Percentiles rank a stretch among this genome's conserved stretches.
phyloP scores from a whole-genome alignment of 805 yeast species.

The Barnettozyma sp. region DNA sequence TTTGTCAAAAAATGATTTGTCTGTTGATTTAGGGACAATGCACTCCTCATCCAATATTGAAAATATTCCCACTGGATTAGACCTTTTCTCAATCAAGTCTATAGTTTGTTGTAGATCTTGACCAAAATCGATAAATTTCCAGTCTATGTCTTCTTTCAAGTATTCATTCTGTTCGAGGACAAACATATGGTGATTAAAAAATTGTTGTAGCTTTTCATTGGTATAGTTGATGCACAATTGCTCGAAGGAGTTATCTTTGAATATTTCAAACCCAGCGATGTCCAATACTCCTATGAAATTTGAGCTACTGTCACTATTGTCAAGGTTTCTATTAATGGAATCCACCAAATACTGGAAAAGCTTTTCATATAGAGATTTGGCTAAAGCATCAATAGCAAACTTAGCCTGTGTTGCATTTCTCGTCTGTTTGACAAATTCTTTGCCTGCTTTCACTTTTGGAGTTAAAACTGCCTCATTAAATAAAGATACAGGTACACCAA shows the following conservation, averaged over 20 bases:
- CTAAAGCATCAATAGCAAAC: conserved; percentile 75
- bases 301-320: conserved; percentile 34
- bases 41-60: conserved; percentile 92
- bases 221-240: conserved; percentile 97
- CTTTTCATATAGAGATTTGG: conserved; percentile 82
- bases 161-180: conserved; percentile 96
- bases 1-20: conserved; percentile 74
- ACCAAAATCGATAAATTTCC: conserved; percentile 96
- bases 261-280: conserved; percentile 97
- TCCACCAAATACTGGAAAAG: conserved; percentile 72
- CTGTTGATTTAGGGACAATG: conserved; percentile 86
- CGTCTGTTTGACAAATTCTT: conserved; percentile 75
- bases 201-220: conserved; percentile 94
- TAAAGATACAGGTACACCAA: conserved; percentile 53
- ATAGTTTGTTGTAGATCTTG: conserved; percentile 92
- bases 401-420: conserved; percentile 75
- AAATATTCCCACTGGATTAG: conserved; percentile 69
- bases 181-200: conserved; percentile 96
- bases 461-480: conserved; percentile 56
- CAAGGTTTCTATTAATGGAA: conserved; percentile 64
- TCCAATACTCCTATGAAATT: conserved; percentile 90
- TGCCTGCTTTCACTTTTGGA: conserved; percentile 88
- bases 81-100: conserved; percentile 78
- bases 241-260: conserved; percentile 88
- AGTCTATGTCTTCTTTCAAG: conserved; percentile 84